Percentiles rank a stretch among this genome's conserved stretches.
phyloP scores from a whole-genome alignment of 495 filamentous ascomycete species.

The Chaetomidium leptoderma region DNA sequence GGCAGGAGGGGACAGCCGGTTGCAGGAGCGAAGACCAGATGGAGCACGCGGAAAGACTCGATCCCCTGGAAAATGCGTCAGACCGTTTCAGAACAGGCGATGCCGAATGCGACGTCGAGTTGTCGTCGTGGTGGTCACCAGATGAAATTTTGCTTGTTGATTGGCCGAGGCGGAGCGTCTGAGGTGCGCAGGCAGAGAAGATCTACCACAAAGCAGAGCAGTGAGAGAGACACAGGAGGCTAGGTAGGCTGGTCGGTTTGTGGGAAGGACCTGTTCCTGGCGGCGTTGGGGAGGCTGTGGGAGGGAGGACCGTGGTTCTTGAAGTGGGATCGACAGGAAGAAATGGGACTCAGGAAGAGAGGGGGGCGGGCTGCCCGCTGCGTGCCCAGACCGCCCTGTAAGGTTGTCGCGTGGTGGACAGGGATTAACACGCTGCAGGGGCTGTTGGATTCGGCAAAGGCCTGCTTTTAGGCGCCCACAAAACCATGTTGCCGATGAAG shows the following conservation, averaged over 20 bases:
- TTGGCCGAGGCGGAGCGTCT: background rate
- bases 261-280: conserved; percentile 7
- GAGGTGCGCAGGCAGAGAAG: background rate
- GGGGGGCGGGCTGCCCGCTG: conserved; percentile 10
- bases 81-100: conserved; percentile 32
- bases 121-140: background rate
- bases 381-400: conserved; percentile 13
- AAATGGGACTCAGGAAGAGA: conserved; percentile 4
- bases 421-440: conserved; percentile 22
- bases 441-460: conserved; percentile 6
- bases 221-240: background rate
- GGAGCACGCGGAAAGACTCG: conserved; percentile 15
- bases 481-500: background rate
- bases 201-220: background rate
- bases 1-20: conserved; percentile 16
- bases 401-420: conserved; percentile 32
- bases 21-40: conserved; percentile 1
- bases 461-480: background rate
- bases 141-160: background rate
- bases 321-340: conserved; percentile 27
- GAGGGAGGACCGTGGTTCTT: background rate
- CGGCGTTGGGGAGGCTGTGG: conserved; percentile 1
- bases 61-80: conserved; percentile 32
- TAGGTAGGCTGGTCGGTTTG: too few species aligned
- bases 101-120: conserved; percentile 25